Percentiles rank a stretch among this genome's conserved stretches.
phyloP scores from a whole-genome alignment of 306 rosid species.

The Comarum palustre region DNA sequence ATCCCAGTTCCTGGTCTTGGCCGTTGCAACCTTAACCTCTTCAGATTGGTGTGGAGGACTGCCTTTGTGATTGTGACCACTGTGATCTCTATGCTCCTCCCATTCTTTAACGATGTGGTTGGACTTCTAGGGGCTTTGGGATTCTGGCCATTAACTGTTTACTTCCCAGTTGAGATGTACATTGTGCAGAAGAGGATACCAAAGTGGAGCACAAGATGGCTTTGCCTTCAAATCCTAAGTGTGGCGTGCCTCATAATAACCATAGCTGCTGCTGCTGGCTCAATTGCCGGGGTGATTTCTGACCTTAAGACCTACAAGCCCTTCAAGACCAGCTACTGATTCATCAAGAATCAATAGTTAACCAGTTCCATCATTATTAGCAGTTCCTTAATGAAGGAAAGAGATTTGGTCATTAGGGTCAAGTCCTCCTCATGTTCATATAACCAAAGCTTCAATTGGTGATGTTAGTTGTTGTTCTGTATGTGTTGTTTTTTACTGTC shows the following conservation, averaged over 20 bases:
- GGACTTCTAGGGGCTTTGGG: constrained; percentile 80
- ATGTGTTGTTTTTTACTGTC: neutral
- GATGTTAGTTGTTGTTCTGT: constrained; percentile 17
- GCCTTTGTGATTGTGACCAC: constrained; percentile 48
- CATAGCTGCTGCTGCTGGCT: constrained; percentile 66
- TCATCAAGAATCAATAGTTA: constrained; percentile 11
- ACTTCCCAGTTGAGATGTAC: constrained; percentile 80
- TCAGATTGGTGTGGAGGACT: constrained; percentile 63
- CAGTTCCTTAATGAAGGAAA: constrained; percentile 18
- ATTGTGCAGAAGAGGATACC: constrained; percentile 56
- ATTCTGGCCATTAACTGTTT: constrained; percentile 76
- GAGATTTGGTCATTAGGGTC: constrained; percentile 25
- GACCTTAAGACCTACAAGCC: constrained; percentile 57
- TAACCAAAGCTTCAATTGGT: constrained; percentile 27
- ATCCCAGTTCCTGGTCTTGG: constrained; percentile 27
- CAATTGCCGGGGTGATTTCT: constrained; percentile 49
- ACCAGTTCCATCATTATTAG: neutral
- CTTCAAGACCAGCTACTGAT: constrained; percentile 40
- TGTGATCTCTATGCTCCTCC: constrained; percentile 61
- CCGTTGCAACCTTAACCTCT: constrained; percentile 53
- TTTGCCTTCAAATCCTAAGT: constrained; percentile 60
- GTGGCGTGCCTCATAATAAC: constrained; percentile 50
- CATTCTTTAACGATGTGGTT: constrained; percentile 66
- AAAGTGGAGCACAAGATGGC: constrained; percentile 68
- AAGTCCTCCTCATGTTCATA: constrained; percentile 30